Conservation (phyloP, 2,329 filamentous ascomycete genomes). For the Talaromyces sp. region DNA sequence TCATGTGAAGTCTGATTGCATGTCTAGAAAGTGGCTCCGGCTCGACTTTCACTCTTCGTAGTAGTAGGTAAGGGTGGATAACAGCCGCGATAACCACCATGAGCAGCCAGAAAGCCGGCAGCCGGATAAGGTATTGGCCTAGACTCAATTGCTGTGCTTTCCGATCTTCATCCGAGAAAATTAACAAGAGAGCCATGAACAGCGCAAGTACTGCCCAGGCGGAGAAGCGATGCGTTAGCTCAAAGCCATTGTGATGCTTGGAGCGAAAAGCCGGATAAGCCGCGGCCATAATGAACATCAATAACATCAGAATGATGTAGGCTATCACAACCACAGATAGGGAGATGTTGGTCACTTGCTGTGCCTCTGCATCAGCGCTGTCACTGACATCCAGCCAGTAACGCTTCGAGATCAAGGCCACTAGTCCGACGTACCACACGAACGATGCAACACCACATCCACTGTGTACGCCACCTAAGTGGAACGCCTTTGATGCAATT, state of each 20-base stretch:
- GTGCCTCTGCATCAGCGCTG: slow-evolving; percentile 7
- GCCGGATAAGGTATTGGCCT: slow-evolving; percentile 39
- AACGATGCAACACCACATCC: slow-evolving; percentile 47
- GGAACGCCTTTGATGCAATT: slow-evolving; percentile 48
- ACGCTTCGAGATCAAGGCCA: slow-evolving; percentile 31
- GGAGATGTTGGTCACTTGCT: slow-evolving; percentile 20
- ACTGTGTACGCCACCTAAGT: slow-evolving; percentile 52
- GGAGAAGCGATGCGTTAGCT: slow-evolving; percentile 64
- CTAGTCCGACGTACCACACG: slow-evolving; percentile 43
- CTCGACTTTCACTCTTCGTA: slow-evolving; percentile 62
- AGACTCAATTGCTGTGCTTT: slow-evolving; percentile 30
- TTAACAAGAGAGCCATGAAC: slow-evolving; percentile 60
- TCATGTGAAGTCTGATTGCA: slow-evolving; percentile 66
- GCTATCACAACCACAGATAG: slow-evolving; percentile 49
- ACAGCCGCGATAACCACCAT: slow-evolving; percentile 59
- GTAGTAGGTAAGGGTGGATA: slow-evolving; percentile 66
- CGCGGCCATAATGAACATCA: slow-evolving; percentile 56
- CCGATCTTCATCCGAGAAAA: slow-evolving; percentile 47
- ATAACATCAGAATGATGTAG: slow-evolving; percentile 54
- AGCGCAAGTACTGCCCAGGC: slow-evolving; percentile 64
- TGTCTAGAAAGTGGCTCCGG: slow-evolving; percentile 66
- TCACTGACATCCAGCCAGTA: slow-evolving; percentile 22
- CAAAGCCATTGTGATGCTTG: slow-evolving; percentile 63
- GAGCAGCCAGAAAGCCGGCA: slow-evolving; percentile 64
- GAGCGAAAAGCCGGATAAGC: slow-evolving; percentile 61